Evolutionary conservation across 2,329 filamentous ascomycete species (phyloP).

Genomic region (Colletotrichum falcatum): DNA sequence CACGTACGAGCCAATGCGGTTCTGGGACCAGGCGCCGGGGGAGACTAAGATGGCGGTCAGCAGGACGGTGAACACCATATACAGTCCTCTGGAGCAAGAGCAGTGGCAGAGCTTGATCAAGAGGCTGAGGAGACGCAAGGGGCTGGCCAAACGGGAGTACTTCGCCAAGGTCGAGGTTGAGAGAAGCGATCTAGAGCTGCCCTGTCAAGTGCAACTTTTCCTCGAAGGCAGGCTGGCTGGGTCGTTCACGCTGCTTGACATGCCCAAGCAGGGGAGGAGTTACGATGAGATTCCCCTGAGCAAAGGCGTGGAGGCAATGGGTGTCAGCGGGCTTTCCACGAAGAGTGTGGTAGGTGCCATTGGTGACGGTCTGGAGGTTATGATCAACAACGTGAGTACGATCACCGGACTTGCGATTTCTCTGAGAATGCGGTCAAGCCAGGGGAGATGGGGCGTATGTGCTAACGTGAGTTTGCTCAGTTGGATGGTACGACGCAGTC

Average conservation of each 20-base stretch:
- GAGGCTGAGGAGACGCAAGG: constrained; percentile 7
- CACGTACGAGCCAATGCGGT: constrained; percentile 55
- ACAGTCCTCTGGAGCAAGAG: constrained; percentile 44
- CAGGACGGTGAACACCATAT: constrained; percentile 67
- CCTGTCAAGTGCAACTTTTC: constrained; percentile 52
- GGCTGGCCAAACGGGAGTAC: constrained; percentile 46
- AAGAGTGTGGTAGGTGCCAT: constrained; percentile 7
- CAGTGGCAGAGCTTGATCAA: not conserved
- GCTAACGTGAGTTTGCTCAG: constrained; percentile 42
- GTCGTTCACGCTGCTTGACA: constrained; percentile 50
- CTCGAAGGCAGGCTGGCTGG: constrained; percentile 48
- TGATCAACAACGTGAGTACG: constrained; percentile 50
- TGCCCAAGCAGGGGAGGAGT: constrained; percentile 51
- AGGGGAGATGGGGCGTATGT: not conserved
- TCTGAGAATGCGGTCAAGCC: not conserved
- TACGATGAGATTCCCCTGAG: constrained; percentile 51
- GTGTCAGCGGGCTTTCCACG: not conserved
- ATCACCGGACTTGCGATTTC: not conserved
- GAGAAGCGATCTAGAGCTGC: constrained; percentile 52
- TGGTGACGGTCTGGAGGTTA: constrained; percentile 45
- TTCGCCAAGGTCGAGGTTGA: constrained; percentile 53
- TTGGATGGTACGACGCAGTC: constrained; percentile 49
- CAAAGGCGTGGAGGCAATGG: constrained; percentile 30
- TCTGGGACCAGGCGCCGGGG: constrained; percentile 66
- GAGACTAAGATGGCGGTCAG: constrained; percentile 71